These are phyloP conservation scores for Skeletonema costatum DNA, from an alignment of 108 stramenopile species.

Conservation along the genomic window DNA sequence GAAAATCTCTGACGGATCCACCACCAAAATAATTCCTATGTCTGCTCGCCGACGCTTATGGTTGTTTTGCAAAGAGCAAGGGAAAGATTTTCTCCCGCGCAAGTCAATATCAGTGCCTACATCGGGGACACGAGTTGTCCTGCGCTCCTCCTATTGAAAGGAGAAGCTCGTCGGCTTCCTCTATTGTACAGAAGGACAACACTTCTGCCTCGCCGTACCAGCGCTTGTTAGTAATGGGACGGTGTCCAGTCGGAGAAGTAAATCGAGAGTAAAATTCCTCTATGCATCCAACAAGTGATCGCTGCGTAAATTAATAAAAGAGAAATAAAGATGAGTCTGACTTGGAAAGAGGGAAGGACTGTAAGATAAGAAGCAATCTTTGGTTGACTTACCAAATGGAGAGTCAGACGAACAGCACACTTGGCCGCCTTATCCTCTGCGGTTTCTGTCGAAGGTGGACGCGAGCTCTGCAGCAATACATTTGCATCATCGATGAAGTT, in stretches of 20 bases:
- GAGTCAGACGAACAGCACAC: neutral
- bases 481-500: slow-evolving; percentile 42
- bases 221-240: slow-evolving; percentile 11
- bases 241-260: neutral
- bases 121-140: slow-evolving; percentile 30
- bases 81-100: slow-evolving; percentile 72
- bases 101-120: slow-evolving; percentile 70
- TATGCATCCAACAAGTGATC: slow-evolving; percentile 58
- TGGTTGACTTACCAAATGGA: neutral
- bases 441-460: neutral
- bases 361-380: neutral
- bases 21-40: slow-evolving; percentile 45
- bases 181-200: slow-evolving; percentile 35
- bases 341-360: slow-evolving; percentile 1
- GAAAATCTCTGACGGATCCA: slow-evolving; percentile 75
- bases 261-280: slow-evolving; percentile 41
- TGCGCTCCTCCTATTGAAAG: slow-evolving; percentile 59
- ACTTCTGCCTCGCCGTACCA: slow-evolving; percentile 25
- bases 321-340: slow-evolving; percentile 59
- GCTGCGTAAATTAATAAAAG: slow-evolving; percentile 58
- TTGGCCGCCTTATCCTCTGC: neutral
- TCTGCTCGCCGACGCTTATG: neutral
- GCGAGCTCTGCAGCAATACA: slow-evolving; percentile 1
- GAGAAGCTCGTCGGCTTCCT: slow-evolving; percentile 64
- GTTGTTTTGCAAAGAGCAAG: slow-evolving; percentile 31